Base-by-base conservation (phyloP, 2,329 filamentous ascomycete species). In the Colletotrichum graminicola region DNA sequence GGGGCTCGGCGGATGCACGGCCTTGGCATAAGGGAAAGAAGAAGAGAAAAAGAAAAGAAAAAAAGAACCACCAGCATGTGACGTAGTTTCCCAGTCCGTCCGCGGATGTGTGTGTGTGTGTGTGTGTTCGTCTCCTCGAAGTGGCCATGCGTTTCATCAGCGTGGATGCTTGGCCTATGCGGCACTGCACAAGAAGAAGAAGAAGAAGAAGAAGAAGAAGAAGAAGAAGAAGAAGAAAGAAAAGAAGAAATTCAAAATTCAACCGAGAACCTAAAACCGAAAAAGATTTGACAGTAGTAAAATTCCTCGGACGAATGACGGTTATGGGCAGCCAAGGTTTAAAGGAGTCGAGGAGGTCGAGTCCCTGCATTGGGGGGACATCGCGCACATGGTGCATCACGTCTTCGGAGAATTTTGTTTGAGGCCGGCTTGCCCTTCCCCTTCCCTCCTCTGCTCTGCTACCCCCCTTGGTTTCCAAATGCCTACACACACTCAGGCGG, bases 41-140 rank as follows among this genome's bases (percentile, higher is more conserved):
- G 12, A 39, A 14, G 4, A 39, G 10, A 14, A 14, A 14, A 4
- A 4, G 36, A 43, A 14, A 2, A 34, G 34, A 34, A 34, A 11
- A 36, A 36, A 36, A 39, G 14, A 14, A 2, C 2, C 43, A 51
- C 26, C 32, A 26, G 41, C 62, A 26, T 52, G 56, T 68, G 68
- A 71, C 64, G 52, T 67, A 51, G 63, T 54, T 2, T 32, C 26
- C 2, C 5, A 26, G 39, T 32, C 21, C 59, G 59, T 26, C 49
- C 23, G 5, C 43, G 43, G 43, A 7, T 16, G 41, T 18, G 41
- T 43, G 16, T 43, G 41, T 21, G 41, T 43, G 41, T 45, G 43
- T 45, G 21, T 52, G 68, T 71, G 49, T 29, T 71, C 68, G 64
- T 71, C 68, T 71, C 68, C 62, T 52, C 21, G 21, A 18, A 11